These are phyloP conservation scores for Themeda triandra DNA, from an alignment of 176 grass and related monocot species.

Conservation along the genomic window DNA sequence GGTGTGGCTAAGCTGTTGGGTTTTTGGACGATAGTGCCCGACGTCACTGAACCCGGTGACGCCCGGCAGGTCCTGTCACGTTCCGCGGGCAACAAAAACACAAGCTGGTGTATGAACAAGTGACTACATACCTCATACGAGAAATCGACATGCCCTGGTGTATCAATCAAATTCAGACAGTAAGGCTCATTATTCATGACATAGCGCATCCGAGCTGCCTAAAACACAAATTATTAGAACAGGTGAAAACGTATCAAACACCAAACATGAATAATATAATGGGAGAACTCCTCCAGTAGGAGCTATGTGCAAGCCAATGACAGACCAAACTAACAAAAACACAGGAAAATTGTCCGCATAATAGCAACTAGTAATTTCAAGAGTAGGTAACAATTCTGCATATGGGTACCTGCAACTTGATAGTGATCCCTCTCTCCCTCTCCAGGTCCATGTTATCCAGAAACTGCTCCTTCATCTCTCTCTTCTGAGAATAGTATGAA, in stretches of 20 bases:
- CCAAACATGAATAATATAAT: not conserved
- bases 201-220: constrained; percentile 98
- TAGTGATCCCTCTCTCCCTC: constrained; percentile 98
- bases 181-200: constrained; percentile 71
- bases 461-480: constrained; percentile 98
- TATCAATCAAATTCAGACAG: constrained; percentile 94
- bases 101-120: not conserved
- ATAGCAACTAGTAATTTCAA: not conserved
- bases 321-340: not conserved
- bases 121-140: constrained; percentile 77
- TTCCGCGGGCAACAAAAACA: no score
- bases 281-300: not conserved
- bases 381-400: not conserved
- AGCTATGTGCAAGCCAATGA: not conserved
- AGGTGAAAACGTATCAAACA: not conserved
- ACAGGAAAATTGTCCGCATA: not conserved
- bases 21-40: no score
- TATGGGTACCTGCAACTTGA: constrained; percentile 76
- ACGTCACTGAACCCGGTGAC: no score
- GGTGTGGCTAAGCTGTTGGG: no score
- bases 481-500: no score
- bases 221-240: constrained; percentile 38
- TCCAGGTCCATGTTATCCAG: constrained; percentile 99
- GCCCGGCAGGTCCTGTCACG: no score
- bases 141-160: constrained; percentile 94